A percentile compares a stretch with the other conserved stretches of the same genome.
These are phyloP conservation scores for Acanthamoeba triangularis DNA, from an alignment of 208 protist genomes.

Conservation along the genomic window DNA sequence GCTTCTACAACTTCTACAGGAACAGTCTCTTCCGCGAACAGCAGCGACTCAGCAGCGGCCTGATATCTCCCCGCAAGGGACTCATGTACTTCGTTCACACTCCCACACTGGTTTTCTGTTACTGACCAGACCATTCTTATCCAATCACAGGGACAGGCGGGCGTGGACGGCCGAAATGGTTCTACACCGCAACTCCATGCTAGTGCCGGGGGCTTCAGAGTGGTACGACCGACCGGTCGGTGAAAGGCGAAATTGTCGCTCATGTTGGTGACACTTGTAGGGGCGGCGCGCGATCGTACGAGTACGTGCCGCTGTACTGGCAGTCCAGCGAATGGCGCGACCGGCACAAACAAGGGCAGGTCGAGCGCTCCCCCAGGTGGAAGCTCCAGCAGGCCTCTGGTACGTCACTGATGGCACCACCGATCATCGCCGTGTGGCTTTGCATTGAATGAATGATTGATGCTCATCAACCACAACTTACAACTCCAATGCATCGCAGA, in stretches of 20 bases:
- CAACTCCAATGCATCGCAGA: not conserved
- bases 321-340: not conserved
- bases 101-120: not conserved
- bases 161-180: not conserved
- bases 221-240: not conserved
- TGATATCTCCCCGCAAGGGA: not conserved
- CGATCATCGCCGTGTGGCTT: too few relatives aligned
- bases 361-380: not conserved
- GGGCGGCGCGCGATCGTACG: not conserved
- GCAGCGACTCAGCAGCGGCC: conserved; percentile 10
- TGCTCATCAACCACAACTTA: too few relatives aligned
- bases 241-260: too few relatives aligned
- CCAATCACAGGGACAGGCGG: not conserved
- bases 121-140: too few relatives aligned
- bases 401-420: not conserved
- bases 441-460: too few relatives aligned
- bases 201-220: not conserved
- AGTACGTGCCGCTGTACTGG: not conserved
- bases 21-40: conserved; percentile 19
- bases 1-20: conserved; percentile 1
- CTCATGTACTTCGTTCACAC: not conserved
- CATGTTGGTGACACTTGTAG: too few relatives aligned
- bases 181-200: not conserved
- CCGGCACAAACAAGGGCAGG: not conserved
- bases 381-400: conserved; percentile 11